These are phyloP conservation scores for Diaporthe velutina DNA, from an alignment of 2,329 filamentous ascomycete genomes.

Conservation along the genomic window DNA sequence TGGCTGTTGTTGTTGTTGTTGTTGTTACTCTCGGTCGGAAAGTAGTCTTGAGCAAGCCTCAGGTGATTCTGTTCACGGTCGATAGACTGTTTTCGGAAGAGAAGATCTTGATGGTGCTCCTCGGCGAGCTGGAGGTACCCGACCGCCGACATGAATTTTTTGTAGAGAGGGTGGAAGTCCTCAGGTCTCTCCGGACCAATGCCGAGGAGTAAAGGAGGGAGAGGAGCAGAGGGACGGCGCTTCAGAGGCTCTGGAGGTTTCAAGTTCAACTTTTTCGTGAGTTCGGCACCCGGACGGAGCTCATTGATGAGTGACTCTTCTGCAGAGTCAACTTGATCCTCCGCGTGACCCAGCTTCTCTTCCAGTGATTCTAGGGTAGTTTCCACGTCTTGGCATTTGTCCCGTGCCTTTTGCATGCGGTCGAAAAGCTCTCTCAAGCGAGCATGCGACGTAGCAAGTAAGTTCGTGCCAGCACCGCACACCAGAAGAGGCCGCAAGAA, in stretches of 20 bases:
- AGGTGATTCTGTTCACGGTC: slow-evolving; percentile 51
- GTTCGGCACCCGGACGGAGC: slow-evolving; percentile 8
- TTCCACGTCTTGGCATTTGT: slow-evolving; percentile 45
- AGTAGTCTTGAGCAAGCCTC: slow-evolving; percentile 35
- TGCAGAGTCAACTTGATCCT: slow-evolving; percentile 42
- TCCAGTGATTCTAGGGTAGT: slow-evolving; percentile 52
- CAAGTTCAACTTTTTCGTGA: background rate
- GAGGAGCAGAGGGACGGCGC: slow-evolving; percentile 34
- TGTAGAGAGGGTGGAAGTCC: slow-evolving; percentile 62
- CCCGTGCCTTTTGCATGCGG: slow-evolving; percentile 30
- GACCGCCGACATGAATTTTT: slow-evolving; percentile 56
- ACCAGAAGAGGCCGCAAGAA: slow-evolving; percentile 18
- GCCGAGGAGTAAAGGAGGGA: slow-evolving; percentile 43
- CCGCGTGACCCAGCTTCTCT: slow-evolving; percentile 47
- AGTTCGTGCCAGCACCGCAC: background rate
- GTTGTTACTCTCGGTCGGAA: slow-evolving; percentile 42
- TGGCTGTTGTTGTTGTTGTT: slow-evolving; percentile 40
- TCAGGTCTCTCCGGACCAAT: slow-evolving; percentile 44
- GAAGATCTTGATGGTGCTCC: slow-evolving; percentile 61
- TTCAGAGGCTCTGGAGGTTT: slow-evolving; percentile 7
- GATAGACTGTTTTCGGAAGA: slow-evolving; percentile 54
- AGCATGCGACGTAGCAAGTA: background rate
- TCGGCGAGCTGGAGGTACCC: slow-evolving; percentile 60
- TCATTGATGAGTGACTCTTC: slow-evolving; percentile 54
- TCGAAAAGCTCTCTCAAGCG: slow-evolving; percentile 28